Evolutionary conservation across 2,329 filamentous ascomycete genomes (phyloP).

Genomic region (Seiridium cupressi): DNA sequence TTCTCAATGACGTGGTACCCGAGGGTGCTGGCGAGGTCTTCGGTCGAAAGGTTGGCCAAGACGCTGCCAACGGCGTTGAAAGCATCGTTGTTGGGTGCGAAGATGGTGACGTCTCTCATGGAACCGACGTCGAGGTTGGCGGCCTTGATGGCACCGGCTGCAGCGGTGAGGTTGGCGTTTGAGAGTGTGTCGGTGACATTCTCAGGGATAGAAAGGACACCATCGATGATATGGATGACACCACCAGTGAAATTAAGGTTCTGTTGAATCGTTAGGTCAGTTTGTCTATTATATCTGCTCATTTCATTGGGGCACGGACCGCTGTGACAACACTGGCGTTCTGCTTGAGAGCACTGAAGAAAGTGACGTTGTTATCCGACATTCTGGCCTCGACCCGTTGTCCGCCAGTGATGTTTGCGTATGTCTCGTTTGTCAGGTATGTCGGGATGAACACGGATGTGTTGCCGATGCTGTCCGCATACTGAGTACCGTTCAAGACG

Average conservation of each 20-base stretch:
- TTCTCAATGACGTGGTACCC: slow-evolving; percentile 63
- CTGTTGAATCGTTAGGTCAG: slow-evolving; percentile 21
- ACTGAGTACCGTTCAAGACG: slow-evolving; percentile 51
- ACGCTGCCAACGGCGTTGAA: slow-evolving; percentile 56
- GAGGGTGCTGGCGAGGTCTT: slow-evolving; percentile 51
- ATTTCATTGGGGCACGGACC: slow-evolving; percentile 31
- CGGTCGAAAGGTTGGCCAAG: slow-evolving; percentile 41
- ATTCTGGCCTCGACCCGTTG: slow-evolving; percentile 52
- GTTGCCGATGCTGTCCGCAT: slow-evolving; percentile 22
- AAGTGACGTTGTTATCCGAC: slow-evolving; percentile 39
- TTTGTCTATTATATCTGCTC: not conserved
- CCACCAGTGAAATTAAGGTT: slow-evolving; percentile 54
- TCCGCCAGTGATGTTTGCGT: slow-evolving; percentile 57
- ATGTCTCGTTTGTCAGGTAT: slow-evolving; percentile 47
- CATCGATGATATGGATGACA: slow-evolving; percentile 52
- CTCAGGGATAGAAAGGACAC: slow-evolving; percentile 43
- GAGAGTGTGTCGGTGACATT: slow-evolving; percentile 39
- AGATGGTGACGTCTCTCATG: slow-evolving; percentile 56
- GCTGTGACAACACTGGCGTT: slow-evolving; percentile 46
- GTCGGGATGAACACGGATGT: slow-evolving; percentile 35
- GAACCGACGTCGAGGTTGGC: slow-evolving; percentile 42
- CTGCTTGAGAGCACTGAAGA: slow-evolving; percentile 51
- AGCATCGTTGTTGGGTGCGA: slow-evolving; percentile 60
- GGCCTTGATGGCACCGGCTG: slow-evolving; percentile 42
- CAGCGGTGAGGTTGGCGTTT: slow-evolving; percentile 41